Conservation (phyloP, 768 basidiomycete species). For the Pleurotus eryngii region DNA sequence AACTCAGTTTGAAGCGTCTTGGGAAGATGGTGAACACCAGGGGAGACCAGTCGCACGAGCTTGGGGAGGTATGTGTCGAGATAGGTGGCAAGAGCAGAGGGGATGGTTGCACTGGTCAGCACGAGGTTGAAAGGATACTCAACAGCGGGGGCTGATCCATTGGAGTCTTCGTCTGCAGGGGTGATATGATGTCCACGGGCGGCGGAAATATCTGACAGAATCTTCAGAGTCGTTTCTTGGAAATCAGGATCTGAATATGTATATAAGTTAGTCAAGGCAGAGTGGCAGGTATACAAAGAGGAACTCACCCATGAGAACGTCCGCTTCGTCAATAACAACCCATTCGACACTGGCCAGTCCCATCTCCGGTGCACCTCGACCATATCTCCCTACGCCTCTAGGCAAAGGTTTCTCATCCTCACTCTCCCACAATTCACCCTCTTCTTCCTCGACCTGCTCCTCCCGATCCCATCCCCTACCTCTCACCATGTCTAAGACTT, state of each 20-base stretch:
- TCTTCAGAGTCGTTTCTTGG: slow-evolving; percentile 61
- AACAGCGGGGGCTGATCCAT: slow-evolving; percentile 22
- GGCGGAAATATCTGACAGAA: slow-evolving; percentile 68
- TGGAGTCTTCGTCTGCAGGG: slow-evolving; percentile 16
- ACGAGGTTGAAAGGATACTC: slow-evolving; percentile 79
- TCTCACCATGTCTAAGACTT: slow-evolving; percentile 57
- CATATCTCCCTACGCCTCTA: slow-evolving; percentile 37
- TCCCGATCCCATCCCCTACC: slow-evolving; percentile 51
- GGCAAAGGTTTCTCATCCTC: slow-evolving; percentile 19
- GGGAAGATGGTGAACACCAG: slow-evolving; percentile 77
- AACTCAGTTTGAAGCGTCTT: slow-evolving; percentile 67
- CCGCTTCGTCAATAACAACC: slow-evolving; percentile 91
- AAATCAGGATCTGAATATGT: slow-evolving; percentile 71
- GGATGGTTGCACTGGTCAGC: slow-evolving; percentile 85
- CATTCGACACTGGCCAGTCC: slow-evolving; percentile 74
- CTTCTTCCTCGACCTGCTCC: slow-evolving; percentile 15
- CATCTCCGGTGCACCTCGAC: slow-evolving; percentile 49
- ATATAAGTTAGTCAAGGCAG: not conserved
- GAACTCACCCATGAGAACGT: slow-evolving; percentile 79
- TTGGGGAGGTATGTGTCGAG: slow-evolving; percentile 59
- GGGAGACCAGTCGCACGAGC: slow-evolving; percentile 74
- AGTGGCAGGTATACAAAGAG: not conserved
- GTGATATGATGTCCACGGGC: slow-evolving; percentile 52
- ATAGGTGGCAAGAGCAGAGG: slow-evolving; percentile 66
- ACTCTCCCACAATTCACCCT: not conserved